phyloP scores from a whole-genome alignment of 176 grass and related monocot genomes.

The Hordeum vulgare region DNA sequence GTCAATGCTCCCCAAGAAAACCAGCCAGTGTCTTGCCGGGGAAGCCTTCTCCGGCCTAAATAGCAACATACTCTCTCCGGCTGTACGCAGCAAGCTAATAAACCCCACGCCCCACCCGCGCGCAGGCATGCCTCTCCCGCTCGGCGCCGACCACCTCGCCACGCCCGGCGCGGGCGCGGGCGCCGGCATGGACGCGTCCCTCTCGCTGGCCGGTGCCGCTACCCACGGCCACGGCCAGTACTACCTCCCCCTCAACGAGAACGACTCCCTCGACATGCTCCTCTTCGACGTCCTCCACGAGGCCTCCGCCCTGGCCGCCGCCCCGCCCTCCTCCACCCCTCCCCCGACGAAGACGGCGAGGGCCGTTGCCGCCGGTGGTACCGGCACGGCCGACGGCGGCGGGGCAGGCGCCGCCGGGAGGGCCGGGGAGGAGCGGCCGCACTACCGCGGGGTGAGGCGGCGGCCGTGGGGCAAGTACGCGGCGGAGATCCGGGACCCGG shows the following conservation, averaged over 20 bases:
- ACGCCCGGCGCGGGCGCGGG: not conserved
- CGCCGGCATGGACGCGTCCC: not conserved
- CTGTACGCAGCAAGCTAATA: not conserved
- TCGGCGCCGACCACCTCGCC: not conserved
- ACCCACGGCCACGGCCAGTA: too few relatives aligned
- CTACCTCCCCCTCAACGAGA: conserved; percentile 81
- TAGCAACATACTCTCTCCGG: not conserved
- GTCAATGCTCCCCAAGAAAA: conserved; percentile 3
- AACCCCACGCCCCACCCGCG: too few relatives aligned
- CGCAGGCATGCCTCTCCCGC: not conserved
- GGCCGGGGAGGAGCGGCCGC: not conserved
- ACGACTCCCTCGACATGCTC: conserved; percentile 95
- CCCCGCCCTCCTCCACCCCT: not conserved
- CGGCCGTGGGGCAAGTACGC: conserved; percentile 94
- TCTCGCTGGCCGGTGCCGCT: conserved; percentile 6
- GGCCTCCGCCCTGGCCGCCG: conserved; percentile 33
- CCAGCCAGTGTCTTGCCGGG: not conserved
- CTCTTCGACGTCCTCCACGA: conserved; percentile 84
- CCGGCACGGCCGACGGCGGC: not conserved
- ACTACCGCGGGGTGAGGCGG: conserved; percentile 82
- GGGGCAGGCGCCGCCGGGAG: not conserved
- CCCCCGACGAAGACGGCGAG: not conserved
- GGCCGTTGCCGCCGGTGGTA: not conserved
- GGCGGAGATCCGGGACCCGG: conserved; percentile 86
- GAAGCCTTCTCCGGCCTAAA: not conserved